Conservation (phyloP, 2,329 filamentous ascomycete species). For the Phaeomoniella chlamydospora region DNA sequence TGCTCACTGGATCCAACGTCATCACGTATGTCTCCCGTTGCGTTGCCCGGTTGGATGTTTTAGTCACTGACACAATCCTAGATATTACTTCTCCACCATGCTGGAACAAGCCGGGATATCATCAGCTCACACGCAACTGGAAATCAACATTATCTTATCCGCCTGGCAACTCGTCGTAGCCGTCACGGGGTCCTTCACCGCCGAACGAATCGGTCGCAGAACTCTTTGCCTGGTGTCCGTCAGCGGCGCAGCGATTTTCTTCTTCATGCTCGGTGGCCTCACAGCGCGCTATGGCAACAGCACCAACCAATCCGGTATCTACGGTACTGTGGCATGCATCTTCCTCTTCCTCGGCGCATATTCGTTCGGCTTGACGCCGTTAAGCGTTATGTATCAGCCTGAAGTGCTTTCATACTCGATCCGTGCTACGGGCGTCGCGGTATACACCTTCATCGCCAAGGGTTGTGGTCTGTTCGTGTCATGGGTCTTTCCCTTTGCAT, state of each 20-base stretch:
- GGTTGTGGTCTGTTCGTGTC: constrained; percentile 16
- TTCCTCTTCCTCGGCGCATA: constrained; percentile 28
- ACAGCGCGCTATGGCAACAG: constrained; percentile 4
- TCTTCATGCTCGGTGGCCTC: constrained; percentile 2
- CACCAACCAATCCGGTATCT: constrained; percentile 22
- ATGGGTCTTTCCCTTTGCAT: constrained; percentile 19
- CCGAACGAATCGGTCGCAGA: constrained; percentile 31
- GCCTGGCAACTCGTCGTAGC: not conserved
- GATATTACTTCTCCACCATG: not conserved
- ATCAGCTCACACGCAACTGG: constrained; percentile 23
- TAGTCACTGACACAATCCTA: not conserved
- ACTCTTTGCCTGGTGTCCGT: constrained; percentile 15
- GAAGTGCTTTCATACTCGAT: constrained; percentile 35
- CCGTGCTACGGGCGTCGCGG: constrained; percentile 30
- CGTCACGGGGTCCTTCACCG: constrained; percentile 26
- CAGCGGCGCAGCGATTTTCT: constrained; percentile 1
- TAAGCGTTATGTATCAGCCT: constrained; percentile 24
- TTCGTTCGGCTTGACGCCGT: constrained; percentile 20
- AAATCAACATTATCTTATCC: constrained; percentile 23
- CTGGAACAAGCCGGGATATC: not conserved
- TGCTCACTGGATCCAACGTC: constrained; percentile 22
- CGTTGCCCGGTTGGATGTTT: constrained; percentile 13
- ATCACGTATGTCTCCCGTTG: constrained; percentile 28
- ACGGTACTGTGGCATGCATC: constrained; percentile 34
- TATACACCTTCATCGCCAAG: constrained; percentile 19